Base-by-base conservation (phyloP, 345 rosid genomes). In the Brassica nigra region DNA sequence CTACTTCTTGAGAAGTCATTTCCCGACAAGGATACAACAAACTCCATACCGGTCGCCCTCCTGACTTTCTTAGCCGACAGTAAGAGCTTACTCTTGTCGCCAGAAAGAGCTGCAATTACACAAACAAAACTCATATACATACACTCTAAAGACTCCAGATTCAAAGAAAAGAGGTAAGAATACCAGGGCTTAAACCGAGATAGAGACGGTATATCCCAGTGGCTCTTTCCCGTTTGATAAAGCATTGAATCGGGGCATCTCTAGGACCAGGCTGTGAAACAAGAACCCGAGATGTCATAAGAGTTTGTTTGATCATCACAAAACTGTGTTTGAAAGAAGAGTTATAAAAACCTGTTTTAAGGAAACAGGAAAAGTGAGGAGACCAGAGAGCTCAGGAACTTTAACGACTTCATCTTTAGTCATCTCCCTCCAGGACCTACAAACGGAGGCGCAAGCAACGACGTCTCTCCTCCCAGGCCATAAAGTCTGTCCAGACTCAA, bases 161-260 rank as follows among this genome's bases (percentile, higher is more conserved):
- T 65, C 72, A 8, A n/a, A 39, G 68, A 62, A 6, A 37, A 63
- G 44, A 65, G 14, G 16, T 30, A 14, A 44, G 6, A 20, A 14
- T 88, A 95, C 99, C 92, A 61, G 99, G 99, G 76, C 92, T 88
- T 77, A 91, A 81, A 73, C 99, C 95, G 52, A 89, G 90, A 83
- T 88, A 92, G 47, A 95, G 80, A 54, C 82, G 90, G 81, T 75
- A 95, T 3, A 91, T 87, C 2, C 92, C 89, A 62, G 89, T 85
- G 6, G 88, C 84, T 75, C 92, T 85, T 66, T 92, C 97, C 78
- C 99, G 90, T 86, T 77, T 87, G 20, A 95, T 90, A 83, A 83
- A 95, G 87, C 99, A 95, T 70, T 95, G 97, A 78, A 92, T 90
- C 1, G 94, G 93, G 83, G 85, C 74, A 62, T 90, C 95, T 85